Percentiles rank a stretch among this genome's conserved stretches.
Conservation (phyloP, 164 flowering plant species). For the Berberis thunbergii region DNA sequence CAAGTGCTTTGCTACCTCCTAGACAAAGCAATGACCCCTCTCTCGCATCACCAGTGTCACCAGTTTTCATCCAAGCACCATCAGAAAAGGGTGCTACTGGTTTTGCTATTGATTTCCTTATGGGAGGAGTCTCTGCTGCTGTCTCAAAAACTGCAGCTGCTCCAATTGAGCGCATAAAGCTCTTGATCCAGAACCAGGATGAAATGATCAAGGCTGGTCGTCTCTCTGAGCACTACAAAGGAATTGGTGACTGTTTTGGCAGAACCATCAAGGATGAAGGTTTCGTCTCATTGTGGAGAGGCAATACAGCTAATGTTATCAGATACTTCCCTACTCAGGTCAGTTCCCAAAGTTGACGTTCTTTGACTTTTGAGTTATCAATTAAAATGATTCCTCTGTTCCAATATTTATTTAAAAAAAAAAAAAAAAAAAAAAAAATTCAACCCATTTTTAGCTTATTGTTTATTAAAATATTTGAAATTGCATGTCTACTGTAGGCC, state of each 20-base stretch:
- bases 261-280: conserved; percentile 55
- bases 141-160: conserved; percentile 58
- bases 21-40: conserved; percentile 21
- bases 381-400: not conserved
- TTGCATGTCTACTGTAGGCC: conserved; percentile 23
- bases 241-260: conserved; percentile 43
- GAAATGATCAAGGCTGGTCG: conserved; percentile 49
- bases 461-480: not conserved
- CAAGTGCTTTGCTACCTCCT: conserved; percentile 16
- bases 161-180: conserved; percentile 58
- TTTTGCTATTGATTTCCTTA: conserved; percentile 40
- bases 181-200: conserved; percentile 49
- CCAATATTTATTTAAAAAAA: too few species aligned
- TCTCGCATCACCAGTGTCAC: conserved; percentile 15
- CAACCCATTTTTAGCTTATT: too few species aligned
- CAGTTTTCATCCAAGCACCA: conserved; percentile 36
- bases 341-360: not conserved
- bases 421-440: too few species aligned
- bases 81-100: conserved; percentile 27
- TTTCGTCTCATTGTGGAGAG: conserved; percentile 44
- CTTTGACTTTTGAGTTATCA: not conserved
- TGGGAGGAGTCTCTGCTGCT: conserved; percentile 56
- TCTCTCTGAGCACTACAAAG: conserved; percentile 46
- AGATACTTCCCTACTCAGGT: conserved; percentile 68
- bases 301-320: conserved; percentile 49